Base-by-base conservation (phyloP, 2,329 filamentous ascomycete species). In the Colletotrichum costaricense region DNA sequence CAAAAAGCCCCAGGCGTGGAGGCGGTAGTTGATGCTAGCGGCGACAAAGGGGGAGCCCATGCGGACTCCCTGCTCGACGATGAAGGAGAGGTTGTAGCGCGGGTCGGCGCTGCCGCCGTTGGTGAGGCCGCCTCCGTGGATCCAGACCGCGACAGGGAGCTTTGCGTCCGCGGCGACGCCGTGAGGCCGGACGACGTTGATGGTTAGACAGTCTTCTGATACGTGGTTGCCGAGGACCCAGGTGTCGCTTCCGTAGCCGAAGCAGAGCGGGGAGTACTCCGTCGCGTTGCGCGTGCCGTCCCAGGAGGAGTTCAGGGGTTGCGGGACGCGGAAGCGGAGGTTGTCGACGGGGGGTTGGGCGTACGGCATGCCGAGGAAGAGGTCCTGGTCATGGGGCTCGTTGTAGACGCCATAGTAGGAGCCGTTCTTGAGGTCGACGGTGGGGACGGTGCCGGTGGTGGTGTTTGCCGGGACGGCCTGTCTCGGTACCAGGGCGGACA, bases 41-140 rank as follows among this genome's bases (percentile, higher is more conserved):
- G 82, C 86, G 30, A 89, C 84, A 59, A 89, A 85, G 0, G 86
- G 87, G 74, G 86, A 86, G 67, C 82, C 81, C 56, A 86, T 85
- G 52, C 82, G 77, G 5, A 85, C 82, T 0, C 86, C 85, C 59
- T 87, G 85, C 12, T 85, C 79, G 14, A 93, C 88, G 63, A 92
- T 88, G 74, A 86, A 89, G 49, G 87, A 88, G 70, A 92, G 83
- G 78, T 93, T 93, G 78, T 93, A 93, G 35, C 89, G 84, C 26
- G 85, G 78, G 67, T 88, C 86, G 76, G 76, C 19, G 81, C 75
- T 74, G 16, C 75, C 70, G 24, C 76, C 77, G 67, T 72, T 75
- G n/a, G 54, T 69, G 35, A 74, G 69, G 54, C 72, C 78, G 59
- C 82, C 81, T 55, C 86, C 86, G 76, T 91, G 87, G 33, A 92